Evolutionary conservation across 2,329 filamentous ascomycete genomes (phyloP).

Genomic region (Talaromyces sp.): DNA sequence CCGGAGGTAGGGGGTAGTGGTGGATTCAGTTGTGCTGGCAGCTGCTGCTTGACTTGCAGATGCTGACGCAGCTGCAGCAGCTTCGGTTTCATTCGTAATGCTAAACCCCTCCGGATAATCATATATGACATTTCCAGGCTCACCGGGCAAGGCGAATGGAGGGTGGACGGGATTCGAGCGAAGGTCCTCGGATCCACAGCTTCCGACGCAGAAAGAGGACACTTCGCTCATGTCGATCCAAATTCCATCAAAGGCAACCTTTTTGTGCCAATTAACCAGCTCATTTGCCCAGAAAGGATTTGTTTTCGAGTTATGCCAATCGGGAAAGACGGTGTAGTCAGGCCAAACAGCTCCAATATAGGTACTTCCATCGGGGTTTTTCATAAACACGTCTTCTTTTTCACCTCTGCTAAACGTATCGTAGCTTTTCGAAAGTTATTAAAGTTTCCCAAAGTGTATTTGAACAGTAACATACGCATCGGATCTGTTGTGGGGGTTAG

Average conservation of each 20-base stretch:
- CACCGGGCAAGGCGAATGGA: constrained; percentile 66
- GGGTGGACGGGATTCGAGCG: constrained; percentile 70
- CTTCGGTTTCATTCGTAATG: constrained; percentile 68
- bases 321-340: constrained; percentile 63
- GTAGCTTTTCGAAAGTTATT: constrained; percentile 47
- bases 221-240: constrained; percentile 68
- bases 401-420: constrained; percentile 55
- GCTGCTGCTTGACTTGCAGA: constrained; percentile 35
- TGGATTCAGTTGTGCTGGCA: constrained; percentile 36
- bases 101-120: constrained; percentile 72
- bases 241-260: constrained; percentile 56
- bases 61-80: constrained; percentile 58
- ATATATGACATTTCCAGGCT: constrained; percentile 62
- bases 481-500: constrained; percentile 68
- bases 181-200: constrained; percentile 68
- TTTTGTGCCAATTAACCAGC: constrained; percentile 55
- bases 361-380: constrained; percentile 56
- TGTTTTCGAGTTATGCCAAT: constrained; percentile 63
- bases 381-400: constrained; percentile 53
- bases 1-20: constrained; percentile 55
- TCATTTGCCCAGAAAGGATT: constrained; percentile 63
- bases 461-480: constrained; percentile 57
- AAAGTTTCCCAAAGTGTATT: not conserved
- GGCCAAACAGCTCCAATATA: constrained; percentile 62
- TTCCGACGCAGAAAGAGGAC: constrained; percentile 69